Base-by-base conservation (phyloP, 805 yeast genomes). In the Metschnikowia arizonensis region DNA sequence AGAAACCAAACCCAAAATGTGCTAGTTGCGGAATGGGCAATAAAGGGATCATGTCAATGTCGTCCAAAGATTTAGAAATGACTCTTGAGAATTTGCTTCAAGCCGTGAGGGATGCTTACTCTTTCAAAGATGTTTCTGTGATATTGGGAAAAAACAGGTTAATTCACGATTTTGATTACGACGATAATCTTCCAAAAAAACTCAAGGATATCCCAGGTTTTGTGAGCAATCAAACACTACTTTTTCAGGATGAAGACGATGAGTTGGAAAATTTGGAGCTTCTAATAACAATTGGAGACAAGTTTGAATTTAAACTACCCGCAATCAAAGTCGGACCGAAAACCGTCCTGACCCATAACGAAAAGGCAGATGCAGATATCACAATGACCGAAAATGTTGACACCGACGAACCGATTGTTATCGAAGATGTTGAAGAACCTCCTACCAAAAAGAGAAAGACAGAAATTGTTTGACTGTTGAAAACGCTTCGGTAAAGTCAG, bases 101-200 rank as follows among this genome's bases (percentile, higher is more conserved):
- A 2, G 53, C 65, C 2, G 57, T 90, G 3, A 61, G 71, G 23
- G 58, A 55, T 1, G 71, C 72, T 42, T 82, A 83, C 55, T 72
- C 69, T 0, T 87, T 80, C 58, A 78, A 66, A 1, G 81, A 73
- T 31, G 81, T 84, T 31, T 74, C 88, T 2, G 58, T 86, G 5
- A 74, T 84, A 17, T 68, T 82, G 21, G 84, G 83, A 3, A 65
- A 69, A 31, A 76, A 79, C 29, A 75, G 77, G 52, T 71, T 93
- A 48, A 61, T 93, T 7, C 88, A 87, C 55, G 99, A 93, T 64
- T 74, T 74, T 46, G 99, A 91, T 58, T 89, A 87, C 61, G 96
- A 88, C 40, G 98, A 90, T 57, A 83, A 91, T 57, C 55, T 72
- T 10, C 68, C 66, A 0, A 70, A 67, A 28, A 60, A 72, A 0